A percentile compares a stretch with the other conserved stretches of the same genome.
Conservation (phyloP, 2,329 filamentous ascomycete species). For the Diaporthe sp. region DNA sequence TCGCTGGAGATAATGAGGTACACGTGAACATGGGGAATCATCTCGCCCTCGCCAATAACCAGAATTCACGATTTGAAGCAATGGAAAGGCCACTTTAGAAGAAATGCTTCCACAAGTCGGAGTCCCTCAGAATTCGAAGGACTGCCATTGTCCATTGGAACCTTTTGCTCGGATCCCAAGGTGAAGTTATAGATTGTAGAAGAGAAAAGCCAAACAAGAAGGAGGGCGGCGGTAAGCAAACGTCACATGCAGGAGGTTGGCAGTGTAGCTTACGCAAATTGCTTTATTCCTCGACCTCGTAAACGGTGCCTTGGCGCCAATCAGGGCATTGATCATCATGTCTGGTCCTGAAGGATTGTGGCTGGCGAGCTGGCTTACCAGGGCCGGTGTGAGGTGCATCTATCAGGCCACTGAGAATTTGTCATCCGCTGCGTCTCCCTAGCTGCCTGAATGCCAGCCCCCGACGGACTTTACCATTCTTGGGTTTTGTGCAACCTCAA, state of each 20-base stretch:
- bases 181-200: neutral
- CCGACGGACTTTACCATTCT: neutral
- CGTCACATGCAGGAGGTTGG: neutral
- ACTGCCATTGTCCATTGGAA: too few species aligned
- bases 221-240: neutral
- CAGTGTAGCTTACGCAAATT: neutral
- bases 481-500: neutral
- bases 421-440: neutral
- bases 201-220: neutral
- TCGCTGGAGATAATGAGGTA: neutral
- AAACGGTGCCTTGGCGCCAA: neutral
- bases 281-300: neutral
- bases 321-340: neutral
- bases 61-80: neutral
- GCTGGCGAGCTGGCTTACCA: neutral
- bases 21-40: neutral
- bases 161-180: neutral
- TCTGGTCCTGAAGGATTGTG: neutral
- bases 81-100: neutral
- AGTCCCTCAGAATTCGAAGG: too few species aligned
- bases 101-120: too few species aligned
- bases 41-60: neutral
- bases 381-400: neutral
- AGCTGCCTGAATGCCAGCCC: neutral
- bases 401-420: neutral